Evolutionary conservation across 2,329 filamentous ascomycete species (phyloP), one percentile per base, ranked within the genome.

Genomic region (Penicillium hordei): DNA sequence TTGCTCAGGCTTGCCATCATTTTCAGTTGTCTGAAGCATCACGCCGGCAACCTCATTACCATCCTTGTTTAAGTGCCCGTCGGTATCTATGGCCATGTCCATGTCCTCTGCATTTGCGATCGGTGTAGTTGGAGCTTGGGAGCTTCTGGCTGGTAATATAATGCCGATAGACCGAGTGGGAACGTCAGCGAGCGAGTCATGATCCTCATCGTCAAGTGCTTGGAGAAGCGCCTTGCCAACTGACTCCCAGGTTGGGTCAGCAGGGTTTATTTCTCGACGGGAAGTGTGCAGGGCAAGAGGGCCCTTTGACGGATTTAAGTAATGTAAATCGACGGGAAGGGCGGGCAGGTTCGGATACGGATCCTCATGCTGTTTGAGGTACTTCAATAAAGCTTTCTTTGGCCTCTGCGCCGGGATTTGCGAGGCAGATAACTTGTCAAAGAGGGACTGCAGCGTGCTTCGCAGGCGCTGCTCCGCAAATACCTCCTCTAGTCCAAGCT

Each of bases 401-500:
- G 80, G 77, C 27, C 76, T 75, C 40, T 79, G 79, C 3, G 81
- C 66, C 4, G 83, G 81, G 5, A 79, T 70, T 64, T 84, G 82
- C 40, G 79, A 72, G 25, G 81, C 69, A 10, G 84, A 85, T 15
- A 87, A 70, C 42, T 76, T 78, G 68, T 88, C 86, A 54, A 82
- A 74, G 3, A 88, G 69, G 27, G 78, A 75, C 23, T 69, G 66
- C 3, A 86, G 72, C 1, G 85, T 74, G 49, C 76, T 70, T 25
- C 77, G 75, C 36, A 86, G 70, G 50, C 82, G 78, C 58, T 83
- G 79, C 25, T 76, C 75, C 3, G 83, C 82, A 55, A 83, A 79
- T 5, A 77, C 77, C 64, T 84, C 81, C 53, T 85, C 82, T 21
- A 86, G 68, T 2, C 83, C 84, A n/a, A 85, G 78, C n/a, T 85